Base-by-base conservation (phyloP, 441 rosid species). In the Sinapis alba region DNA sequence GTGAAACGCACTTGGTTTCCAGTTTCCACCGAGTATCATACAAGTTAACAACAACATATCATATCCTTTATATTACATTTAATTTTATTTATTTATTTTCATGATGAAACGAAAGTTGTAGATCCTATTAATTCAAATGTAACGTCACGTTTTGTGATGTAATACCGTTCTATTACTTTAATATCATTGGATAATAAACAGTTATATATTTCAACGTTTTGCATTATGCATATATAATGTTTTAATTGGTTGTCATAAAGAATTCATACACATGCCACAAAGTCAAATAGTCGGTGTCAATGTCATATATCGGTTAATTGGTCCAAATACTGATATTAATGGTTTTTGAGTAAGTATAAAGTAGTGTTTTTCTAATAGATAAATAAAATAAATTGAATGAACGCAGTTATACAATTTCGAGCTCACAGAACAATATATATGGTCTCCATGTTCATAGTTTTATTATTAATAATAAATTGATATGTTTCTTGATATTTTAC, bases 181-280 rank as follows among this genome's bases (percentile, higher is more conserved):
- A 38, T 62, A 53, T 11, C 9, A 69, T 62, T 69, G 74, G 69
- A 30, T 56, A 34, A 50, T 32, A 28, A 13, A 11, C 13, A n/a
- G 8, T 7, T 41, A n/a, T n/a, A n/a, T 69, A 36, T 62, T 75
- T 76, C 79, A 69, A 69, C 69, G 28, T 54, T 61, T 51, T 36
- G 68, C 20, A n/a, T n/a, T 58, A 38, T 24, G 3, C 6, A 12
- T 72, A 19, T n/a, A 30, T 18, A 36, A 4, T 51, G 50, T 68
- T 47, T 27, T 6, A 27, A 27, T 27, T 6, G 12, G 7, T 41
- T 41, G 47, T 41, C 47, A 41, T 41, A 41, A 13, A 41, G 7
- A 41, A 41, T 41, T 41, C 47, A 41, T 13, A 4, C 47, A 41
- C 47, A 41, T 4, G 47, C 47, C 47, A 41, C 45, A 41, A 41